Evolutionary conservation across 805 yeast genomes (phyloP), one percentile per base, ranked within the genome.

Genomic region (Lipomyces spencermartinsiae): DNA sequence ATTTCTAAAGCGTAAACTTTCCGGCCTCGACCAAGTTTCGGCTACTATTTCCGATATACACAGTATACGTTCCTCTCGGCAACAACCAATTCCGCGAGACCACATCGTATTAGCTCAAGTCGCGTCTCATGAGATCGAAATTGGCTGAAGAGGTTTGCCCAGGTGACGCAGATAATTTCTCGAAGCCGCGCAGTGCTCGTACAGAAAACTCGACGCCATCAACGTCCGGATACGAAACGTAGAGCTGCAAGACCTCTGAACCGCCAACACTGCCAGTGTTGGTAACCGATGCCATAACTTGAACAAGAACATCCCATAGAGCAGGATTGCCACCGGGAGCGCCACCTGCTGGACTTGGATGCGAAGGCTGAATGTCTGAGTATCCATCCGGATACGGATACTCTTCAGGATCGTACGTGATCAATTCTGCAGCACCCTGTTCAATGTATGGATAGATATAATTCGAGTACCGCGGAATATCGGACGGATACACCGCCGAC

Each of bases 291-390:
- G 83, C 87, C 43, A 77, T 76, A 2, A 85, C 85, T 60, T 80
- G 75, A 71, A 84, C 84, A 58, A 84, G 76, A 1, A 78, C 78
- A 57, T 85, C 85, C 89, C 89, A 87, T 51, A 87, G 78, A 0
- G 85, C 88, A 5, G 86, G 87, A 74, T 86, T 86, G 0, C 90
- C 89, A 0, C 89, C 89, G 25, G 83, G 70, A 0, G 85, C 86
- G 25, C 90, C 90, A 3, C 81, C 81, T 16, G 78, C 78, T 10
- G 66, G 67, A 16, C 72, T 66, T 16, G 75, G 59, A 19, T 75
- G 72, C 16, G 66, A 66, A 49, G 63, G 72, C 29, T 77, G 81
- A 25, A 73, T 75, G 22, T 76, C 77, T 0, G 79, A 71, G 73
- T 80, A 81, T 0, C 80, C 80, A 22, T 73, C 76, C 2, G 84